Evolutionary conservation across 768 basidiomycete species (phyloP), one percentile per base, ranked within the genome.

Genomic region (Mycena galericulata): DNA sequence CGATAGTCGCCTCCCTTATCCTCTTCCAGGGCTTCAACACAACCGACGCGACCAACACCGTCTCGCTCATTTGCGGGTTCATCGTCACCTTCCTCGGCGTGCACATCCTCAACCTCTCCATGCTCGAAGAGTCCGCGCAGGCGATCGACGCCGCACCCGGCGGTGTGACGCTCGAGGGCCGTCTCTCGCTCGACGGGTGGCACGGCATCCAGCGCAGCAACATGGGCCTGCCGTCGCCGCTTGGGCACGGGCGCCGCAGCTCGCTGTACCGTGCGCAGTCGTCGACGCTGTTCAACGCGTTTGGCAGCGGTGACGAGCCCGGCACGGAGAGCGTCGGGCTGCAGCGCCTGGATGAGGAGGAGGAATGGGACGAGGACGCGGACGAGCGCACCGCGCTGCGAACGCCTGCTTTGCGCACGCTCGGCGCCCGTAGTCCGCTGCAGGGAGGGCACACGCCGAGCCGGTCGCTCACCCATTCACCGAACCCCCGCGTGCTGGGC

Each of bases 11-110:
- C 0, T 98, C 96, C 68, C 87, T 98, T 67, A 97, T 99, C 74
- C 88, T 99, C 68, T 98, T 99, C 87, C 93, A 96, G 84, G 98
- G 98, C 0, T 93, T 99, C 85, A 96, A 98, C 81, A 98, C 95
- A 7, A 89, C 90, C 29, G 90, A 89, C 66, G 90, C 88, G 15
- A 87, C 88, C 26, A 94, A 95, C 77, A 95, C 94, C 34, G 74
- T 97, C 32, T 97, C 96, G 2, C 90, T 99, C 32, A 83, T 99
- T 63, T 88, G 90, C 55, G 98, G 98, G 47, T 97, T 99, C 80
- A 82, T 92, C 73, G 89, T 95, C 74, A 99, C 95, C 57, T 99
- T 98, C 84, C 87, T 98, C 69, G 98, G 98, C 38, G 98, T 99
- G n/a, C 94, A 98, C 79, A 87, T 98, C 43, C 89, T 98, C 74